Conservation (phyloP, 176 grass and related monocot species). For the Triticum urartu region DNA sequence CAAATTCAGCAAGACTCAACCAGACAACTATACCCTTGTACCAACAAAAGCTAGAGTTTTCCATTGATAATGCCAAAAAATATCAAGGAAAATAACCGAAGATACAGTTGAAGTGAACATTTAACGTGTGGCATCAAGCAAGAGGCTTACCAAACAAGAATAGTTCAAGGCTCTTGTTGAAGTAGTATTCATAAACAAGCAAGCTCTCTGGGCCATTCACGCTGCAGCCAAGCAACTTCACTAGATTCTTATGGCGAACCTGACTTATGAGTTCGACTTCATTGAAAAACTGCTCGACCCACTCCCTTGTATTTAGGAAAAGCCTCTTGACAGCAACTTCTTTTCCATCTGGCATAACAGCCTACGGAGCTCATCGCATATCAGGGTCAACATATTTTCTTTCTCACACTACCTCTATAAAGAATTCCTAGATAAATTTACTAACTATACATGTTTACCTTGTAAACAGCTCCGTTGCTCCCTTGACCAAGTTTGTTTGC, state of each 20-base stretch:
- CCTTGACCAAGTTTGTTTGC: slow-evolving; percentile 92
- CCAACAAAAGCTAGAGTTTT: background rate
- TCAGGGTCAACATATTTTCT: slow-evolving; percentile 20
- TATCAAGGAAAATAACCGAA: background rate
- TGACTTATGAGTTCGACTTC: slow-evolving; percentile 86
- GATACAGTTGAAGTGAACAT: background rate
- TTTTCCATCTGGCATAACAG: slow-evolving; percentile 72
- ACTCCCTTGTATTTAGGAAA: slow-evolving; percentile 77
- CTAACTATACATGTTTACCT: slow-evolving; percentile 41
- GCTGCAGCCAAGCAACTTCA: slow-evolving; percentile 81
- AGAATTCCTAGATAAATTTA: slow-evolving; percentile 3
- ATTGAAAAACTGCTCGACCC: slow-evolving; percentile 79
- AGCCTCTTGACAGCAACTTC: slow-evolving; percentile 80
- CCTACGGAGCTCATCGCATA: slow-evolving; percentile 33
- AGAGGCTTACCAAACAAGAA: slow-evolving; percentile 71
- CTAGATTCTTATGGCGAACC: slow-evolving; percentile 79
- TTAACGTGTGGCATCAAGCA: background rate
- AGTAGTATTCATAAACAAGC: slow-evolving; percentile 90
- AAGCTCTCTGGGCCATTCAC: slow-evolving; percentile 80
- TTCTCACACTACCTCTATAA: background rate
- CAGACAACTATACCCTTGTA: background rate
- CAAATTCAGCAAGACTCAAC: background rate
- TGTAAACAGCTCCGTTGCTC: slow-evolving; percentile 76
- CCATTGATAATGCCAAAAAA: background rate
- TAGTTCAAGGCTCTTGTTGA: slow-evolving; percentile 75